phyloP scores from a whole-genome alignment of 345 rosid species.

The Citrus sp. region DNA sequence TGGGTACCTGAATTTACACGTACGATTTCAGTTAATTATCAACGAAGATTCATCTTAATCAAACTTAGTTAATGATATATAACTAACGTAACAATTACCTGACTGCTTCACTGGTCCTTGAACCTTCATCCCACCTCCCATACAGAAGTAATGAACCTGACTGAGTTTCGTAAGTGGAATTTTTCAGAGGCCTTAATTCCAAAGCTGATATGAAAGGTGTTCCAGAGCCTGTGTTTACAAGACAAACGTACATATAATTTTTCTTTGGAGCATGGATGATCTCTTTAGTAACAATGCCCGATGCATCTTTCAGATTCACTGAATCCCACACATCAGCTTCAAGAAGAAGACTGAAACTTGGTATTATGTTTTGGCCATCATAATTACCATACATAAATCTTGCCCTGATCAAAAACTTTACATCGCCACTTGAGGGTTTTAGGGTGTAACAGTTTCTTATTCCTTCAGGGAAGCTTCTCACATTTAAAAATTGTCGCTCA shows the following conservation, averaged over 20 bases:
- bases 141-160: not conserved
- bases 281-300: not conserved
- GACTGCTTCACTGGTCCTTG: not conserved
- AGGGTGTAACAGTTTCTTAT: constrained; percentile 22
- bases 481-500: not conserved
- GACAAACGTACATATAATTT: not conserved
- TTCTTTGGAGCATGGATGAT: not conserved
- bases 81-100: not conserved
- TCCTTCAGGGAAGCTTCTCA: constrained; percentile 17
- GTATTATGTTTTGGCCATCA: not conserved
- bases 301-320: not conserved
- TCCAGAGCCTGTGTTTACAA: constrained; percentile 2
- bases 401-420: constrained; percentile 19
- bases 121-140: not conserved
- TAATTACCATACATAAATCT: constrained; percentile 28
- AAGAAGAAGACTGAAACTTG: constrained; percentile 6
- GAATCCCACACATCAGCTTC: constrained; percentile 16
- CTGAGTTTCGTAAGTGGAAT: constrained; percentile 1
- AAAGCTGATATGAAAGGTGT: constrained; percentile 18
- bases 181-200: constrained; percentile 14
- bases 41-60: too few relatives aligned
- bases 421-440: not conserved
- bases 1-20: not conserved
- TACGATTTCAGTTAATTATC: too few relatives aligned
- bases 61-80: too few relatives aligned